A percentile compares a stretch with the other conserved stretches of the same genome.
phyloP scores from a whole-genome alignment of 1,139 yeast species.

The Debaryomycetaceae sp. region DNA sequence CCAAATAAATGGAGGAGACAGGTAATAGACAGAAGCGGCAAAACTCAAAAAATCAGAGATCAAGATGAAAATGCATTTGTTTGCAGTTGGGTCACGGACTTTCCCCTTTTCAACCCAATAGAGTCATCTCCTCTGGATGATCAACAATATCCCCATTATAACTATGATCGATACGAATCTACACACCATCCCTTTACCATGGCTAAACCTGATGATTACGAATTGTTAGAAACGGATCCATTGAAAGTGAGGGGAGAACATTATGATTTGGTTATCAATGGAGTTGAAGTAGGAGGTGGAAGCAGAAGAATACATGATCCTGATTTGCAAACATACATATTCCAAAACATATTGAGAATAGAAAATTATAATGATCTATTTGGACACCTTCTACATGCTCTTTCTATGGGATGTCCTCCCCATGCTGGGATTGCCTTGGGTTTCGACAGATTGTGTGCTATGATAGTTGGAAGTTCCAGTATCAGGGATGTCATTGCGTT shows the following conservation, averaged over 20 bases:
- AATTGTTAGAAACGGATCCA: conserved; percentile 51
- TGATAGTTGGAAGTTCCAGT: conserved; percentile 69
- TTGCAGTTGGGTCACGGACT: conserved; percentile 83
- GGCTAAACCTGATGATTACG: conserved; percentile 72
- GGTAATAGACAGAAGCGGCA: conserved; percentile 12
- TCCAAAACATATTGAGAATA: conserved; percentile 55
- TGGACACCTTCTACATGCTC: conserved; percentile 81
- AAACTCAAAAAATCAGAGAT: conserved; percentile 12
- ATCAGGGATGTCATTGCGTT: conserved; percentile 94
- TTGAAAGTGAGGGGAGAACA: conserved; percentile 82
- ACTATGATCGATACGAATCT: conserved; percentile 47
- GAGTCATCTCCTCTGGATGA: conserved; percentile 40
- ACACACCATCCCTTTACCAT: conserved; percentile 98
- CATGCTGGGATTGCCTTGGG: conserved; percentile 98
- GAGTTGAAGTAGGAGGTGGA: conserved; percentile 97
- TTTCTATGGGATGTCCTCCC: conserved; percentile 94
- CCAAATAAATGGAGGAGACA: conserved; percentile 52
- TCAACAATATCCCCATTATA: conserved; percentile 59
- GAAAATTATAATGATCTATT: conserved; percentile 59
- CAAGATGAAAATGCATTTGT: conserved; percentile 42
- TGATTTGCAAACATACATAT: conserved; percentile 65
- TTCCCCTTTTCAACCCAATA: conserved; percentile 83
- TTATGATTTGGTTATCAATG: conserved; percentile 89
- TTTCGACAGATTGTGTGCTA: conserved; percentile 88
- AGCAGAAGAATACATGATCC: conserved; percentile 92